Conservation (phyloP, 148 eudicot genomes). For the Cornus florida region DNA sequence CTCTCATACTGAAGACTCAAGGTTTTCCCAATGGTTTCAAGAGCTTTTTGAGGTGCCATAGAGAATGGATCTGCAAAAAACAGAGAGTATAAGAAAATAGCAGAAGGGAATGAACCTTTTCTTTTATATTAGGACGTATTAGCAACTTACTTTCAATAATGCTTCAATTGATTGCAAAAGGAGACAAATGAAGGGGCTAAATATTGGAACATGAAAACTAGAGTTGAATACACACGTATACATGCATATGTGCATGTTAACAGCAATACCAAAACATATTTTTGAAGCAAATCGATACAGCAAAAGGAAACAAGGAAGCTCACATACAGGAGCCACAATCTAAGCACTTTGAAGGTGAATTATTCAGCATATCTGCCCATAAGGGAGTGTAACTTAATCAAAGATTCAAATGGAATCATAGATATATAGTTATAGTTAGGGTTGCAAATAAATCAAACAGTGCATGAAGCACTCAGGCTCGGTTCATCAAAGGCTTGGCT, state of each 20-base stretch:
- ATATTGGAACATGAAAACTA: background rate
- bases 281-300: background rate
- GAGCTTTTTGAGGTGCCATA: slow-evolving; percentile 93
- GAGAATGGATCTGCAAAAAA: slow-evolving; percentile 77
- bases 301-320: background rate
- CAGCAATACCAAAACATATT: no score
- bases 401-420: background rate
- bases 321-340: background rate
- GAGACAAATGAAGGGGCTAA: background rate
- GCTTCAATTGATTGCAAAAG: background rate
- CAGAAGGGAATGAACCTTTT: background rate
- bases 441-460: no score
- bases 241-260: background rate
- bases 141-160: background rate
- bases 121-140: background rate
- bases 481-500: no score
- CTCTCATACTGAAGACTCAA: slow-evolving; percentile 87
- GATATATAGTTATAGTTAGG: no score
- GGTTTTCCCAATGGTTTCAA: slow-evolving; percentile 87
- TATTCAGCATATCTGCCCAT: no score
- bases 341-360: background rate
- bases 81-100: background rate
- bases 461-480: no score
- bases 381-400: background rate
- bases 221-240: background rate